phyloP scores from a whole-genome alignment of 768 basidiomycete genomes.

The Galerina sulciceps region DNA sequence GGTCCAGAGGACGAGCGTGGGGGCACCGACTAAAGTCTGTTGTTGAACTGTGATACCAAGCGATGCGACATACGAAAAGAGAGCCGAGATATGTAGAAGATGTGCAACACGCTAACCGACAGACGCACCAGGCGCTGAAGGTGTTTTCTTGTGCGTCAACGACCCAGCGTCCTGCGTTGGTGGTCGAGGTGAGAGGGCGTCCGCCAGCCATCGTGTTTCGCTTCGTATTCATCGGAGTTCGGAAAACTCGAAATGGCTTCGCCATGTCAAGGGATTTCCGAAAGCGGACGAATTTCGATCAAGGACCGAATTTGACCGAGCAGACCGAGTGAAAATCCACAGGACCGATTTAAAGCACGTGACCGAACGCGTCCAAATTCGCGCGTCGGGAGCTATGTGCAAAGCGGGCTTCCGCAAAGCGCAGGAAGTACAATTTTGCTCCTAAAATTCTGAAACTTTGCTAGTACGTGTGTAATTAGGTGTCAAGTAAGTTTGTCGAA shows the following conservation, averaged over 20 bases:
- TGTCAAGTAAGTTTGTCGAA: no score
- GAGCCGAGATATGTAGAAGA: not conserved
- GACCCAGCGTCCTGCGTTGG: constrained; percentile 11
- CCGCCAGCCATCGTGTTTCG: not conserved
- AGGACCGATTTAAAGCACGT: no score
- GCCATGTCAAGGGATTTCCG: no score
- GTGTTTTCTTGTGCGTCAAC: constrained; percentile 14
- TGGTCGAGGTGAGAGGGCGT: not conserved
- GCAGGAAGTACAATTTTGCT: no score
- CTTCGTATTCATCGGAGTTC: not conserved
- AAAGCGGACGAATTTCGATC: no score
- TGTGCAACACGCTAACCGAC: constrained; percentile 10
- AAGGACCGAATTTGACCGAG: no score
- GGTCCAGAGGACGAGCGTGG: constrained; percentile 17
- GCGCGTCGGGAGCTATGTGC: no score
- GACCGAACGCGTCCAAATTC: no score
- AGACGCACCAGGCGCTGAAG: constrained; percentile 25
- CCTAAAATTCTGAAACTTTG: no score
- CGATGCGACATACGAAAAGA: not conserved
- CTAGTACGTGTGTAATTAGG: no score
- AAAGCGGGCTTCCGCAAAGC: no score
- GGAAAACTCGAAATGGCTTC: not conserved
- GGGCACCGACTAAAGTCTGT: constrained; percentile 5
- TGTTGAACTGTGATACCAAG: constrained; percentile 16
- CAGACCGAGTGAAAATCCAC: no score